Evolutionary conservation across 305 asterid species (phyloP).

Genomic region (Rubia balearica): DNA sequence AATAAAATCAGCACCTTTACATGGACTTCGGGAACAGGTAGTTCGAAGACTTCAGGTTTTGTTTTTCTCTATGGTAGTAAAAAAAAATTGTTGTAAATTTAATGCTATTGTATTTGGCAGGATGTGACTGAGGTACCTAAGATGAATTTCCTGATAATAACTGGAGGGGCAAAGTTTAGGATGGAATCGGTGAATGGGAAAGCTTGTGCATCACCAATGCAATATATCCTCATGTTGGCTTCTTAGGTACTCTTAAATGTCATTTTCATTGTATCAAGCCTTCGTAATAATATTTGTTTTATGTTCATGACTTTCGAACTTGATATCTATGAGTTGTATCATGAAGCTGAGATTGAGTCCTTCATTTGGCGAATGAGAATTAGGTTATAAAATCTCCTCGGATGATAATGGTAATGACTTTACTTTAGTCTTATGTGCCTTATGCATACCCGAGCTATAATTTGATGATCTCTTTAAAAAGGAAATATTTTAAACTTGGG

Average conservation of each 20-base stretch:
- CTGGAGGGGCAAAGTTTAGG: constrained; percentile 69
- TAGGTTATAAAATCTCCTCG: background rate
- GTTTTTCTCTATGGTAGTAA: background rate
- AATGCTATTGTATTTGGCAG: constrained; percentile 30
- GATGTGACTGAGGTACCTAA: constrained; percentile 66
- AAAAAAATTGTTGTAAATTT: background rate
- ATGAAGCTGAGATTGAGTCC: background rate
- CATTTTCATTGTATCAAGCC: too few species aligned
- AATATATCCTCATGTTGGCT: constrained; percentile 65
- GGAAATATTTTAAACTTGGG: background rate
- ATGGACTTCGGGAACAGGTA: constrained; percentile 78
- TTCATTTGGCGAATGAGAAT: background rate
- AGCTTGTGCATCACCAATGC: constrained; percentile 57
- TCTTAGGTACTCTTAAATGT: constrained; percentile 34
- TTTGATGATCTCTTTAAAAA: background rate
- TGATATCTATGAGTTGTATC: background rate
- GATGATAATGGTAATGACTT: background rate
- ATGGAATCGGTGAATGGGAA: constrained; percentile 40
- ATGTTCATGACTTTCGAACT: background rate
- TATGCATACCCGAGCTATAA: background rate
- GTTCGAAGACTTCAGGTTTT: background rate
- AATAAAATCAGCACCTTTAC: constrained; percentile 64
- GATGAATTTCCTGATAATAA: constrained; percentile 56
- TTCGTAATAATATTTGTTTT: background rate
- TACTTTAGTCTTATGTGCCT: background rate